These are phyloP conservation scores for Talaromyces nanjingensis DNA, from an alignment of 495 filamentous ascomycete genomes.

Conservation along the genomic window DNA sequence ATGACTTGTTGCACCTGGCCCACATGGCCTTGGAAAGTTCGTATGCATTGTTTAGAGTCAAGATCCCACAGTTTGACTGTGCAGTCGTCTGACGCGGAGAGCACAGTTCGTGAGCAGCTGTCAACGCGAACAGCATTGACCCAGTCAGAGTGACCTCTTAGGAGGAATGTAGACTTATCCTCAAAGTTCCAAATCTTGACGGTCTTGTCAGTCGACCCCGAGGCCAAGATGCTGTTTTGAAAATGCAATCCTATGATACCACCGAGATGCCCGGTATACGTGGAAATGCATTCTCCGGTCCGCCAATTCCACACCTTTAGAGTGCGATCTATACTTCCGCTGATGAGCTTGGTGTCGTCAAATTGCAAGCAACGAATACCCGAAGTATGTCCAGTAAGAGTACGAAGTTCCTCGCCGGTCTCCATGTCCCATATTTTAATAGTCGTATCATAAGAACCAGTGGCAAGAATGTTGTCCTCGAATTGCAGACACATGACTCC, in stretches of 20 bases:
- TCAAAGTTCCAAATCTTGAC: slow-evolving; percentile 94
- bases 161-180: slow-evolving; percentile 65
- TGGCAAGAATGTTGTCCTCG: slow-evolving; percentile 84
- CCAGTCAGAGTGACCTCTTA: slow-evolving; percentile 86
- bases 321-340: slow-evolving; percentile 70
- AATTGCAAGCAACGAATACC: slow-evolving; percentile 89
- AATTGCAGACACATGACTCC: slow-evolving; percentile 96
- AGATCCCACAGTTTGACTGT: slow-evolving; percentile 92
- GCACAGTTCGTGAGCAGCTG: slow-evolving; percentile 67
- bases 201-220: slow-evolving; percentile 80
- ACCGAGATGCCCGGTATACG: slow-evolving; percentile 64
- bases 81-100: slow-evolving; percentile 91
- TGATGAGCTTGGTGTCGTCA: slow-evolving; percentile 85
- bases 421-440: slow-evolving; percentile 96
- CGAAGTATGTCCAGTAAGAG: slow-evolving; percentile 69
- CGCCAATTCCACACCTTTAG: slow-evolving; percentile 96
- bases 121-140: slow-evolving; percentile 90
- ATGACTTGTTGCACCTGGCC: slow-evolving; percentile 91
- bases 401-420: slow-evolving; percentile 76
- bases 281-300: slow-evolving; percentile 81
- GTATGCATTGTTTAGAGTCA: slow-evolving; percentile 69
- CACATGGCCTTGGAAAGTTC: slow-evolving; percentile 85
- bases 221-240: slow-evolving; percentile 71
- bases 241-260: slow-evolving; percentile 86
- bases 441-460: slow-evolving; percentile 89